phyloP scores from a whole-genome alignment of 1,284 basidiomycete species.

The Ceratobasidium sp. region DNA sequence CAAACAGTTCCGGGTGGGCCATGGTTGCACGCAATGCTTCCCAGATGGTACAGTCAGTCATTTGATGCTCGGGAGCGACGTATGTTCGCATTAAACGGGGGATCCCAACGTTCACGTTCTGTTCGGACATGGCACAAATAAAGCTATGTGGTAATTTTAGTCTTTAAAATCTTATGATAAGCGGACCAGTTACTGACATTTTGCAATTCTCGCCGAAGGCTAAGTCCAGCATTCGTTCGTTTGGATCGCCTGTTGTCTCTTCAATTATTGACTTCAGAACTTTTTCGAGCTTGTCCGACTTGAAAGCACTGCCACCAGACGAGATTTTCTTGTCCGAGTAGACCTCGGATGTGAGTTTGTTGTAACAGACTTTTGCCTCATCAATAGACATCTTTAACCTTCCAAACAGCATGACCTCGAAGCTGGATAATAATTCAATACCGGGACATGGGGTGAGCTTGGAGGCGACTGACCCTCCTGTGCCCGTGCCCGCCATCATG shows the following conservation, averaged over 20 bases:
- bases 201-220: not conserved
- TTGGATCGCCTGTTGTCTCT: not conserved
- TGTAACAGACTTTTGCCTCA: not conserved
- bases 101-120: constrained; percentile 22
- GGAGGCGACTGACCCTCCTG: constrained; percentile 42
- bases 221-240: not conserved
- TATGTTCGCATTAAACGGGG: constrained; percentile 2
- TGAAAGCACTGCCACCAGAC: not conserved
- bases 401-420: constrained; percentile 53
- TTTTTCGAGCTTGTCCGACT: not conserved
- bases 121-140: constrained; percentile 8
- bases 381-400: constrained; percentile 3
- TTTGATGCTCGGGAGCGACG: not conserved
- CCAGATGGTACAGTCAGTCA: constrained; percentile 12
- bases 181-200: not conserved
- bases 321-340: constrained; percentile 12
- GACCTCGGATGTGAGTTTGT: not conserved
- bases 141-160: not conserved
- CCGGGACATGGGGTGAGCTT: too few species aligned
- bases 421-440: constrained; percentile 46
- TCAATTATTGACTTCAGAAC: not conserved
- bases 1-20: constrained; percentile 1
- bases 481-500: constrained; percentile 39
- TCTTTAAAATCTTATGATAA: not conserved
- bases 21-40: constrained; percentile 1